Conservation (phyloP, 768 basidiomycete genomes). For the Pleurotus djamor region DNA sequence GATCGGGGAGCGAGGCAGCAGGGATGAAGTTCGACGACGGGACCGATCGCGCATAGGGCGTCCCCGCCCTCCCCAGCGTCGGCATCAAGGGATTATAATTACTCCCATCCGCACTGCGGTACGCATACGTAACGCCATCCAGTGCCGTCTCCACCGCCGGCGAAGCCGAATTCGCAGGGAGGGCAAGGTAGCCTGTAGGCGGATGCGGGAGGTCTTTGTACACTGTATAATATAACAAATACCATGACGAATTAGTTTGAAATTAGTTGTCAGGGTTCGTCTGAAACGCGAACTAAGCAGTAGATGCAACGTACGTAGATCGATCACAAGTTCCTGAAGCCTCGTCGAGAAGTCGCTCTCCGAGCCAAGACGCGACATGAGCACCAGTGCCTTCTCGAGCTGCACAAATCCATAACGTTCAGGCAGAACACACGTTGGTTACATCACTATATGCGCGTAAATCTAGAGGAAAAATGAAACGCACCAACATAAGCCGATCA, state of each 20-base stretch:
- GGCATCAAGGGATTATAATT: constrained; percentile 57
- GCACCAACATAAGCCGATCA: constrained; percentile 61
- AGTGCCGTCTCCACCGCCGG: constrained; percentile 9
- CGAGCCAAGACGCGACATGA: constrained; percentile 52
- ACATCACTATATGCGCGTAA: background rate
- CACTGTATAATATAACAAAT: constrained; percentile 35
- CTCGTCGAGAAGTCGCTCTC: constrained; percentile 24
- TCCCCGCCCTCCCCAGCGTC: constrained; percentile 54
- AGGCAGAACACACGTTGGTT: constrained; percentile 7
- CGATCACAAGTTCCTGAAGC: constrained; percentile 51
- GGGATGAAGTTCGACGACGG: constrained; percentile 43
- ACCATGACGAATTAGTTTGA: constrained; percentile 3
- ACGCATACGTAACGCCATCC: constrained; percentile 41
- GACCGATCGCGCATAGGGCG: constrained; percentile 70
- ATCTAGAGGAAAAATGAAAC: constrained; percentile 13
- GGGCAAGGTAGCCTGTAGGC: constrained; percentile 48
- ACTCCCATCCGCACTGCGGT: constrained; percentile 58
- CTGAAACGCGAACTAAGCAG: no score
- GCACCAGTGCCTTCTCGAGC: constrained; percentile 61
- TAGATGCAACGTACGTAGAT: constrained; percentile 43
- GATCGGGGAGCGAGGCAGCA: constrained; percentile 52
- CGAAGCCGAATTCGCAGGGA: constrained; percentile 15
- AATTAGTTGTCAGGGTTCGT: constrained; percentile 9
- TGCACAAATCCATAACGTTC: constrained; percentile 16
- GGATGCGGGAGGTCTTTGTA: constrained; percentile 84